phyloP scores from a whole-genome alignment of 2,329 filamentous ascomycete species.

The Botrytis tulipae region DNA sequence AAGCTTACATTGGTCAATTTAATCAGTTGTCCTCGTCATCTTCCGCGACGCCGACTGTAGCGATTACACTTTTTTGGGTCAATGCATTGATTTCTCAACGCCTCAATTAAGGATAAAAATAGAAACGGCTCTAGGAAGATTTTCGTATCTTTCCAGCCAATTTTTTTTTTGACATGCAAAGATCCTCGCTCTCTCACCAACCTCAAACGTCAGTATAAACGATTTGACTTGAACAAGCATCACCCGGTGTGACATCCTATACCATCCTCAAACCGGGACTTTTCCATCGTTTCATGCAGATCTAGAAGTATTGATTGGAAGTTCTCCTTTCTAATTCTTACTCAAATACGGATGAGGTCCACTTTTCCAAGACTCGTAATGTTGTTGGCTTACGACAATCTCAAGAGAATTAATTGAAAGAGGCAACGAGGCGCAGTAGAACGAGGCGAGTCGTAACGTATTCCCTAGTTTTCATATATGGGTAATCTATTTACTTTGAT shows the following conservation, averaged over 20 bases:
- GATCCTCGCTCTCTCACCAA: constrained; percentile 9
- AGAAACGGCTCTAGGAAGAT: constrained; percentile 9
- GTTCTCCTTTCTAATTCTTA: constrained; percentile 14
- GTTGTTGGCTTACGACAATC: constrained; percentile 20
- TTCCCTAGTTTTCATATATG: constrained; percentile 4
- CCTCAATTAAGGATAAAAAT: neutral
- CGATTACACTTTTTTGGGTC: neutral
- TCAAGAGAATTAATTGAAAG: constrained; percentile 5
- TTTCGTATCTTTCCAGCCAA: neutral
- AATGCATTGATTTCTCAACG: constrained; percentile 4
- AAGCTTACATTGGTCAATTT: neutral
- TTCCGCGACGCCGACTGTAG: neutral
- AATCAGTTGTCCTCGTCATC: constrained; percentile 1
- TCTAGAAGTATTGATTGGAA: constrained; percentile 10
- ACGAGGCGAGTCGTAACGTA: constrained; percentile 1
- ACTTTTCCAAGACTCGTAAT: constrained; percentile 23
- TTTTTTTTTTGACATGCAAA: neutral
- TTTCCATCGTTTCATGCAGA: constrained; percentile 8
- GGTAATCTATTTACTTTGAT: constrained; percentile 4
- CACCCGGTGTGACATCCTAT: neutral
- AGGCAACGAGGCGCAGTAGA: constrained; percentile 20
- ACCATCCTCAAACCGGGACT: neutral
- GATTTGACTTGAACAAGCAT: constrained; percentile 8
- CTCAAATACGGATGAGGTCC: constrained; percentile 16
- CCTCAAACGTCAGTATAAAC: constrained; percentile 13